Conservation (phyloP, 192 early-diverging fungal species). For the Coemansia sp. region DNA sequence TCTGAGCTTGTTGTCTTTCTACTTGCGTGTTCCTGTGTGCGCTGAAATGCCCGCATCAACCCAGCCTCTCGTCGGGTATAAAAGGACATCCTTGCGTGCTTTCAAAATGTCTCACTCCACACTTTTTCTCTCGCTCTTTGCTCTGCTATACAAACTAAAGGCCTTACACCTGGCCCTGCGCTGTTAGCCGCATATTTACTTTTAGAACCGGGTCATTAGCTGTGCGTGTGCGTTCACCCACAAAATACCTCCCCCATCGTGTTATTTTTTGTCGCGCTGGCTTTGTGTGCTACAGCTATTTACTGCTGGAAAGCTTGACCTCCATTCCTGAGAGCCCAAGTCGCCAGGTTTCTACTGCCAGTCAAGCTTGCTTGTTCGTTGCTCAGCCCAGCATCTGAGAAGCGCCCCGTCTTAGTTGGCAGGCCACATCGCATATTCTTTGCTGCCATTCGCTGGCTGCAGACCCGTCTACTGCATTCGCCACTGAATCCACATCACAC, state of each 20-base stretch:
- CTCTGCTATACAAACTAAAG: conserved; percentile 4
- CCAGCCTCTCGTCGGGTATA: conserved; percentile 7
- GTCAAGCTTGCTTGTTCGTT: conserved; percentile 5
- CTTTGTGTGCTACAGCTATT: conserved; percentile 3
- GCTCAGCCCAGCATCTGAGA: not conserved
- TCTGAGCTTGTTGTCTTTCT: conserved; percentile 12
- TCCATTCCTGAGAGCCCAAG: conserved; percentile 13
- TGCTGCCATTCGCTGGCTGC: not conserved
- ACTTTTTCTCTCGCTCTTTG: not conserved
- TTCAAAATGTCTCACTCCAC: not conserved
- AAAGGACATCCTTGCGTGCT: conserved; percentile 1
- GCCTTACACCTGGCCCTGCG: not conserved
- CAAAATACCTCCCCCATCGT: not conserved
- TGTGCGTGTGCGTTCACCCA: not conserved
- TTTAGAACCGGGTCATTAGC: conserved; percentile 2
- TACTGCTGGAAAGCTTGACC: conserved; percentile 11
- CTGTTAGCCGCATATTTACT: not conserved
- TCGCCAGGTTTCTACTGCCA: conserved; percentile 10
- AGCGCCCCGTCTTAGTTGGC: conserved; percentile 1
- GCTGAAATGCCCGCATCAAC: conserved; percentile 14
- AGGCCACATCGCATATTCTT: not conserved
- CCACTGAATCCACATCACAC: conserved; percentile 10
- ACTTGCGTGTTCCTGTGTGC: conserved; percentile 1
- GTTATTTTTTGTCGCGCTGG: not conserved
- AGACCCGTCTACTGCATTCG: conserved; percentile 9